A percentile compares a stretch with the other conserved stretches of the same genome.
phyloP scores from a whole-genome alignment of 345 rosid species.

The Camelina laxa region DNA sequence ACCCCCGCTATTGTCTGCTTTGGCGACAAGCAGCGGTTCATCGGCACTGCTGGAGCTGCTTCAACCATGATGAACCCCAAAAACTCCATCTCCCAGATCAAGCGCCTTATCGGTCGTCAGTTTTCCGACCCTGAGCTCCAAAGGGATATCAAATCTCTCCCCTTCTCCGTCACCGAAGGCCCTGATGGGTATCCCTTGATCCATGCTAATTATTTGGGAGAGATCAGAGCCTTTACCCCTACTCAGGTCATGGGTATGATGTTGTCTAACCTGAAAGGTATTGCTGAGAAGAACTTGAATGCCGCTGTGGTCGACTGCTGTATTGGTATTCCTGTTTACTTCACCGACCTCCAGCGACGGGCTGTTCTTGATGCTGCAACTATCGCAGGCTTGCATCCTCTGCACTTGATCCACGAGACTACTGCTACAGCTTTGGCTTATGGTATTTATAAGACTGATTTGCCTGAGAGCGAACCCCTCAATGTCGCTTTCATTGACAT shows the following conservation, averaged over 20 bases:
- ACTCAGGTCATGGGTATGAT: constrained; percentile 94
- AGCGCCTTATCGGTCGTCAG: constrained; percentile 77
- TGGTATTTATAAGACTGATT: constrained; percentile 95
- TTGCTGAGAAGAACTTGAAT: constrained; percentile 85
- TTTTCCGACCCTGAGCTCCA: constrained; percentile 94
- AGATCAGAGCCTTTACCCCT: constrained; percentile 79
- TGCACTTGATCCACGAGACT: constrained; percentile 85
- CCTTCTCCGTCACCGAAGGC: constrained; percentile 75
- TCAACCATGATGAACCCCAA: constrained; percentile 93
- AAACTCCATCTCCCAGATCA: constrained; percentile 86
- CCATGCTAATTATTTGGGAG: constrained; percentile 85
- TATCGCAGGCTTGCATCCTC: constrained; percentile 90
- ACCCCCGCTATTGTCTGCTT: constrained; percentile 95
- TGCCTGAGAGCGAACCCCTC: constrained; percentile 81
- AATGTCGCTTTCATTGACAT: constrained; percentile 93
- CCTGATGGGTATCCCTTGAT: constrained; percentile 92
- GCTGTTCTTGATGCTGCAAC: constrained; percentile 94
- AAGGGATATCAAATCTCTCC: constrained; percentile 75
- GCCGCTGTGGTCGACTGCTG: constrained; percentile 94
- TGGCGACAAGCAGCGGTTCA: constrained; percentile 94
- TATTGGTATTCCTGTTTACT: constrained; percentile 92
- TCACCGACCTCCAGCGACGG: constrained; percentile 90
- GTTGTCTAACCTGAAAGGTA: constrained; percentile 74
- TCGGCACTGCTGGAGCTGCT: constrained; percentile 99
- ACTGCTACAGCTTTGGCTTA: constrained; percentile 96